Evolutionary conservation across 345 rosid species (phyloP).

Genomic region (Microcos paniculata): DNA sequence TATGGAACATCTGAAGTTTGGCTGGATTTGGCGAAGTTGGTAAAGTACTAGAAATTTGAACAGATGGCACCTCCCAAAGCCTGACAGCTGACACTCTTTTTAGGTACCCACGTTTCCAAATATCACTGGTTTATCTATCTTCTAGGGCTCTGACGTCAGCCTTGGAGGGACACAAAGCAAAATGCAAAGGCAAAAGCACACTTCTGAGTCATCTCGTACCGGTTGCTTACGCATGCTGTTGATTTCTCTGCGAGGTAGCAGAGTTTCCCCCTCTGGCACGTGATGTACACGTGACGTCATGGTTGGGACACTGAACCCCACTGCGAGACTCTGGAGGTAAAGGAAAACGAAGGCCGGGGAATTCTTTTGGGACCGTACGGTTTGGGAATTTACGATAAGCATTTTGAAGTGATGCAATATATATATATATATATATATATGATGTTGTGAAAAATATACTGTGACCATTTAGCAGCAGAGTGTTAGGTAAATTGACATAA

Average conservation of each 20-base stretch:
- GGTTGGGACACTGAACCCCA: not conserved
- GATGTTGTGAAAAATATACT: too few relatives aligned
- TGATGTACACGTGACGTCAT: slow-evolving; percentile 22
- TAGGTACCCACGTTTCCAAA: not conserved
- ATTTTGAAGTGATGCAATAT: not conserved
- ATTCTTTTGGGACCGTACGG: slow-evolving; percentile 6
- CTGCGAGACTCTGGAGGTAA: not conserved
- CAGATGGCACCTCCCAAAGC: not conserved
- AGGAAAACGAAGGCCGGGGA: not conserved
- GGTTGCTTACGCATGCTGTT: slow-evolving; percentile 23
- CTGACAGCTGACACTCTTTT: not conserved
- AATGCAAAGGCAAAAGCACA: slow-evolving; percentile 4
- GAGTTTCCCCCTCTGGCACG: not conserved
- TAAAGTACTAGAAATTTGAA: too few relatives aligned
- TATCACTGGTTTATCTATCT: not conserved
- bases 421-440: too few relatives aligned
- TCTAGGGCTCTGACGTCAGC: slow-evolving; percentile 1
- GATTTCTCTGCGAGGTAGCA: slow-evolving; percentile 13
- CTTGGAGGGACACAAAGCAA: slow-evolving; percentile 2
- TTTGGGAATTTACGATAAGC: not conserved
- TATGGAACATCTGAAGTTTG: not conserved
- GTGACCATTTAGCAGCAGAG: too few relatives aligned
- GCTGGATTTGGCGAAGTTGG: not conserved
- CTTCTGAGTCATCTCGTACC: slow-evolving; percentile 20
- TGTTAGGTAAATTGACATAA: too few relatives aligned